phyloP scores from a whole-genome alignment of 257 asterid genomes.

The Perilla frutescens region DNA sequence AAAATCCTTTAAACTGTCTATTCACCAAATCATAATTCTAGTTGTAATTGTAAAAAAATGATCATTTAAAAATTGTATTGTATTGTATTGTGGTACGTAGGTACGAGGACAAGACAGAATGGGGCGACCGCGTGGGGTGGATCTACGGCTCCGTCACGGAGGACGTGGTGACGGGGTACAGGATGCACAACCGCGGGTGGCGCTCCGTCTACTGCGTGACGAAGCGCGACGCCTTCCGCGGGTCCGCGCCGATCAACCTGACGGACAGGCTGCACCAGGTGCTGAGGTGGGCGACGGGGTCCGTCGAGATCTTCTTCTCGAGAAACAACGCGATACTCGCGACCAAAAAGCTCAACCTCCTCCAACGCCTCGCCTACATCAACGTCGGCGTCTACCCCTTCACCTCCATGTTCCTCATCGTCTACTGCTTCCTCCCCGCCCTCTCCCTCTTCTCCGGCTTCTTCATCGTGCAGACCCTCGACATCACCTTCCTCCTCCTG shows the following conservation, averaged over 20 bases:
- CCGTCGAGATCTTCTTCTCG: slow-evolving; percentile 71
- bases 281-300: slow-evolving; percentile 72
- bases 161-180: slow-evolving; percentile 73
- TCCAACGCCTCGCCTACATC: slow-evolving; percentile 66
- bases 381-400: slow-evolving; percentile 72
- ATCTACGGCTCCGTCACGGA: slow-evolving; percentile 71
- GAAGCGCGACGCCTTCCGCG: slow-evolving; percentile 64
- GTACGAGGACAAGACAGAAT: slow-evolving; percentile 73
- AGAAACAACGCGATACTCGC: slow-evolving; percentile 58
- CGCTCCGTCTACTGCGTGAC: slow-evolving; percentile 67
- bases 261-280: slow-evolving; percentile 77
- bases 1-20: no score
- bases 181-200: slow-evolving; percentile 80
- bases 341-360: slow-evolving; percentile 43
- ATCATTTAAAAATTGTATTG: no score
- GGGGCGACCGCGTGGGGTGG: slow-evolving; percentile 81
- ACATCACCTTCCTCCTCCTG: slow-evolving; percentile 50
- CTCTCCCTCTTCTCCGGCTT: slow-evolving; percentile 65
- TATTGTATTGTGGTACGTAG: not conserved
- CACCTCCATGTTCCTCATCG: slow-evolving; percentile 61
- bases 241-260: slow-evolving; percentile 69
- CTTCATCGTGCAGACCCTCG: slow-evolving; percentile 55
- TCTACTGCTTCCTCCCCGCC: slow-evolving; percentile 71
- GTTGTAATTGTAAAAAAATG: no score
- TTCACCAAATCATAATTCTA: no score